Base-by-base conservation (phyloP, 352 stramenopile genomes). In the Phytopythium helicoides region DNA sequence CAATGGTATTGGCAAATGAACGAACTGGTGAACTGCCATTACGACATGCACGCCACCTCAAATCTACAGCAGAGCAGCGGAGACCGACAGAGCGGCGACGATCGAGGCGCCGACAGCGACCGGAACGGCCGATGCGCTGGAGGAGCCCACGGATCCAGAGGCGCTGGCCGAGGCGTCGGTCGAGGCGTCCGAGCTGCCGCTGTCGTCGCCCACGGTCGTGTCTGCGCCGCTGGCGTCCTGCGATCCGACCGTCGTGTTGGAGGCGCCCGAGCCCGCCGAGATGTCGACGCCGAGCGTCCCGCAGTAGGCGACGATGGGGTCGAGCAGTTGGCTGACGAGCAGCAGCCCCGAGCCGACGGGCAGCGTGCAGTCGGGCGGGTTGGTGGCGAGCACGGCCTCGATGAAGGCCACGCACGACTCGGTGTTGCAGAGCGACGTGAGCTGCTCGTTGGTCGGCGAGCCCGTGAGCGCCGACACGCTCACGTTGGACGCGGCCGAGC, bases 291-390 rank as follows among this genome's bases (percentile, higher is more conserved):
- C 58, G 35, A 36, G 51, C 33, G 47, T 47, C 16, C 31, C 38
- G 37, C 58, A 66, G 54, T 62, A 66, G 9, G 35, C 41, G 37
- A 62, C 26, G 19, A 52, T 48, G 1, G 58, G 58, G 26, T 66
- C 54, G 37, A 66, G 42, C 34, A 66, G 36, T 41, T 66, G 40
- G 37, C 53, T 62, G 47, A 41, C 37, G 16, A 66, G 42, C 40
- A 31, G 23, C 8, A 66, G 46, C 9, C 31, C 44, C 10, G 22
- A 15, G 15, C 44, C 46, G 18, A 53, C 39, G 1, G 53, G 58
- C 39, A 66, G 53, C 47, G 39, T 53, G 44, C 58, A 66, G 48
- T 66, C 58, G 14, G 47, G 26, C 11, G 37, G 47, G 47, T 66
- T 38, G 16, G 50, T 35, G n/a, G 40, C 41, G 7, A 66, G 38